Conservation (phyloP, 176 grass and related monocot species). For the Elaeis guineensis region DNA sequence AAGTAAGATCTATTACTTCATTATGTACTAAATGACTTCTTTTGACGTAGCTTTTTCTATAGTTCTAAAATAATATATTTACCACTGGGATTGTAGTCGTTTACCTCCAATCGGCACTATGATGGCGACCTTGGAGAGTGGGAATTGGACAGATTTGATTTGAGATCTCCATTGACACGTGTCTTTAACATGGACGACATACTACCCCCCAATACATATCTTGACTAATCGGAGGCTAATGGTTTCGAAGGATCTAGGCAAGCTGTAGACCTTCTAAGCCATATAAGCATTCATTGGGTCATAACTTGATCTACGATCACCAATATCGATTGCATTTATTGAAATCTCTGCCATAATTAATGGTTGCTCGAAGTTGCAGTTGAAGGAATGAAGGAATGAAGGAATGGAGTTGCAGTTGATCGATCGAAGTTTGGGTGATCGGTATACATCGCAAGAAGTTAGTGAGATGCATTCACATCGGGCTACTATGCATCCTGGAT, state of each 20-base stretch:
- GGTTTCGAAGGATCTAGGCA: not conserved
- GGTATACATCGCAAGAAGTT: not conserved
- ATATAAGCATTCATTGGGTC: not conserved
- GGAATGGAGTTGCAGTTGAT: not conserved
- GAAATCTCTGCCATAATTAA: not conserved
- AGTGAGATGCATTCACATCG: not conserved
- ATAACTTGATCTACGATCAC: not conserved
- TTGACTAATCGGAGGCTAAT: not conserved
- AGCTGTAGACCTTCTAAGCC: not conserved
- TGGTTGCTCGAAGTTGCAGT: not conserved
- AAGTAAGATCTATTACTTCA: no score
- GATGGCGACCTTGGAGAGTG: no score
- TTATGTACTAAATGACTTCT: no score
- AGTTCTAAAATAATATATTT: no score
- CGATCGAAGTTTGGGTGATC: not conserved
- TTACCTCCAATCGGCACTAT: no score
- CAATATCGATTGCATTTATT: not conserved
- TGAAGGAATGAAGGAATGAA: not conserved
- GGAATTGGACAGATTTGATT: no score
- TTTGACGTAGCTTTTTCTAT: no score
- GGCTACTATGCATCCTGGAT: not conserved
- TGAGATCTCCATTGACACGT: no score
- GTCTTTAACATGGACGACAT: no score
- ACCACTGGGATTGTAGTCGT: no score
- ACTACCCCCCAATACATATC: no score